phyloP scores from a whole-genome alignment of 495 filamentous ascomycete genomes.

The Daldinia loculata region DNA sequence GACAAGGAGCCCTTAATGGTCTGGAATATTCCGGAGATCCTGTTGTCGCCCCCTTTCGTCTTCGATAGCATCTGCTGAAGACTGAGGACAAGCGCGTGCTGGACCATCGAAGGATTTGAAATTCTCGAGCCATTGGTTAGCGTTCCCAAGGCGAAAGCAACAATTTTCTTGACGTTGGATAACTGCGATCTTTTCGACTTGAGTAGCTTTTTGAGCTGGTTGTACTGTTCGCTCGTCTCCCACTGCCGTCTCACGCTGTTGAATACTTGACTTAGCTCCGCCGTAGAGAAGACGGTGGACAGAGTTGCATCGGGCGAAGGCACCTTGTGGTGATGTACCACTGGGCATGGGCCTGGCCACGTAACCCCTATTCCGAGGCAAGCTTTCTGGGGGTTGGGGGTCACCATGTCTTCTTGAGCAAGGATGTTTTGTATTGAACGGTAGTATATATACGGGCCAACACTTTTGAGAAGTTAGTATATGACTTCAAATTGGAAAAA shows the following conservation, averaged over 20 bases:
- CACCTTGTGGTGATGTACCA: neutral
- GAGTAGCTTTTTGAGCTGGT: neutral
- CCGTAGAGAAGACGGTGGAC: neutral
- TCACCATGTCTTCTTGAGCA: neutral
- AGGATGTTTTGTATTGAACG: slow-evolving; percentile 8
- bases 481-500: neutral
- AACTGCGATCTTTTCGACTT: neutral
- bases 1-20: neutral
- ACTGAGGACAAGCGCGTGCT: slow-evolving; percentile 28
- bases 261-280: neutral
- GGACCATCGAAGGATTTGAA: neutral
- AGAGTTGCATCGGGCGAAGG: neutral
- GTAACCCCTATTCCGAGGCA: slow-evolving; percentile 7
- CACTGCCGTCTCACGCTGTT: neutral
- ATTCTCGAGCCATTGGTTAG: neutral
- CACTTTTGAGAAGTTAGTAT: slow-evolving; percentile 10
- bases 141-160: slow-evolving; percentile 19
- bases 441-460: slow-evolving; percentile 25
- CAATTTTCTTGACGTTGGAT: slow-evolving; percentile 10
- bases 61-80: slow-evolving; percentile 10
- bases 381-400: neutral
- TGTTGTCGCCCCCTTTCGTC: neutral
- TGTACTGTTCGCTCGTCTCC: slow-evolving; percentile 5
- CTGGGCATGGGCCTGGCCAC: neutral
- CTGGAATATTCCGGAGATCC: neutral